Evolutionary conservation across 2,329 filamentous ascomycete species (phyloP).

Genomic region (Ophioceras dolichostomum): DNA sequence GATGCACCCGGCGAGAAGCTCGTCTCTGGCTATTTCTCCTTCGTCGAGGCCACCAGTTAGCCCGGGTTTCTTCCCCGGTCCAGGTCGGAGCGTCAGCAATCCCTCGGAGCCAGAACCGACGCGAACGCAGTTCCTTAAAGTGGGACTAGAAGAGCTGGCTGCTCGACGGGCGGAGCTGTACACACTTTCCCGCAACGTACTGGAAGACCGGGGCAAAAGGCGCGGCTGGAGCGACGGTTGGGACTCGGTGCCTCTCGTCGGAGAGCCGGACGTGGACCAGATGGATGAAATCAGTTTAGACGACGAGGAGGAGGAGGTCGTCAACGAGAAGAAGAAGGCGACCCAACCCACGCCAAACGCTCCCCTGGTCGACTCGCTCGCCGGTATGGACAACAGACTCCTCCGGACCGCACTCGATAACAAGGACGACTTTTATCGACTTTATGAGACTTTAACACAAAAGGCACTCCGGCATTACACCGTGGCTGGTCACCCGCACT

Average conservation of each 20-base stretch:
- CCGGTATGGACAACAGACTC: constrained; percentile 41
- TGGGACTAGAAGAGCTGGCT: constrained; percentile 69
- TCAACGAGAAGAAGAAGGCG: constrained; percentile 6
- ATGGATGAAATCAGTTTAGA: constrained; percentile 48
- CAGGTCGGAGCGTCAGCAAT: constrained; percentile 20
- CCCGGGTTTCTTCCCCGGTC: constrained; percentile 39
- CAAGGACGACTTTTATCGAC: constrained; percentile 49
- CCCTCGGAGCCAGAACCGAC: constrained; percentile 24
- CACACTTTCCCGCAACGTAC: constrained; percentile 63
- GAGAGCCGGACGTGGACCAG: constrained; percentile 27
- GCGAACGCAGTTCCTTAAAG: constrained; percentile 39
- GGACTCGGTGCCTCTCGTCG: constrained; percentile 43
- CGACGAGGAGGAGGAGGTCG: constrained; percentile 22
- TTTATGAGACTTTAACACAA: constrained; percentile 71
- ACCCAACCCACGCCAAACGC: constrained; percentile 4
- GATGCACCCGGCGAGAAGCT: constrained; percentile 54
- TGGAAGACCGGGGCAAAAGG: constrained; percentile 61
- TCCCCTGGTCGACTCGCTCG: constrained; percentile 12
- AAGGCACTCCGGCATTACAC: constrained; percentile 73
- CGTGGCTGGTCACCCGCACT: constrained; percentile 65
- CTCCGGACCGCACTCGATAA: constrained; percentile 50
- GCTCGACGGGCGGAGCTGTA: constrained; percentile 74
- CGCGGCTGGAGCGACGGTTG: constrained; percentile 69
- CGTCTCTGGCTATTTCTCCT: constrained; percentile 38
- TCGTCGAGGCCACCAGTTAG: constrained; percentile 26